Evolutionary conservation across 495 filamentous ascomycete genomes (phyloP).

Genomic region (Penicillium salamii): DNA sequence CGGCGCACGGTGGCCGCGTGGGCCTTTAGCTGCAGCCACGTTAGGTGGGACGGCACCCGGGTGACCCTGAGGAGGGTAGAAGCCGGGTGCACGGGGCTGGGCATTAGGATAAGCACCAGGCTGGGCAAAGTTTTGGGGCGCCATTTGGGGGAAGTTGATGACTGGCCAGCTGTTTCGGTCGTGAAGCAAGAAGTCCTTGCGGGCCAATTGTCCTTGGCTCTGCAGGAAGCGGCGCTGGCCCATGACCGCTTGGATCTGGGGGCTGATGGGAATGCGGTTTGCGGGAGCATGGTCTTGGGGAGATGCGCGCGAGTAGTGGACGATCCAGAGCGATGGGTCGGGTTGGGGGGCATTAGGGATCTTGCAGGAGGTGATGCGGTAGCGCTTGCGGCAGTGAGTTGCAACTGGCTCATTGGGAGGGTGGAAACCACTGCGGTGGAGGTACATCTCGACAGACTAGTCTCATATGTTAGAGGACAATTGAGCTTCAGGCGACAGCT

Average conservation of each 20-base stretch:
- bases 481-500: not conserved
- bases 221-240: constrained; percentile 67
- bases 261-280: constrained; percentile 56
- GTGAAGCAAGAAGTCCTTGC: constrained; percentile 91
- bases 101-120: constrained; percentile 30
- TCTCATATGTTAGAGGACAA: not conserved
- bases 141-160: constrained; percentile 64
- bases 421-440: constrained; percentile 74
- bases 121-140: constrained; percentile 37
- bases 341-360: constrained; percentile 59
- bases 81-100: constrained; percentile 34
- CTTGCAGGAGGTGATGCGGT: constrained; percentile 69
- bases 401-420: constrained; percentile 64
- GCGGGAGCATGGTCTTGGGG: constrained; percentile 66
- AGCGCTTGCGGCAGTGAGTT: constrained; percentile 73
- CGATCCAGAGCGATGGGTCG: constrained; percentile 84
- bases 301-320: constrained; percentile 83
- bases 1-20: constrained; percentile 38
- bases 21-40: constrained; percentile 30
- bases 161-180: constrained; percentile 87
- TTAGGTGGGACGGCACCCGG: constrained; percentile 27
- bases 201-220: constrained; percentile 72
- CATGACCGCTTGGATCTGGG: constrained; percentile 59
- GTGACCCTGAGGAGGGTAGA: constrained; percentile 35
- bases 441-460: constrained; percentile 76